Evolutionary conservation across 306 rosid species (phyloP).

Genomic region (Dalbergia cochinchinensis): DNA sequence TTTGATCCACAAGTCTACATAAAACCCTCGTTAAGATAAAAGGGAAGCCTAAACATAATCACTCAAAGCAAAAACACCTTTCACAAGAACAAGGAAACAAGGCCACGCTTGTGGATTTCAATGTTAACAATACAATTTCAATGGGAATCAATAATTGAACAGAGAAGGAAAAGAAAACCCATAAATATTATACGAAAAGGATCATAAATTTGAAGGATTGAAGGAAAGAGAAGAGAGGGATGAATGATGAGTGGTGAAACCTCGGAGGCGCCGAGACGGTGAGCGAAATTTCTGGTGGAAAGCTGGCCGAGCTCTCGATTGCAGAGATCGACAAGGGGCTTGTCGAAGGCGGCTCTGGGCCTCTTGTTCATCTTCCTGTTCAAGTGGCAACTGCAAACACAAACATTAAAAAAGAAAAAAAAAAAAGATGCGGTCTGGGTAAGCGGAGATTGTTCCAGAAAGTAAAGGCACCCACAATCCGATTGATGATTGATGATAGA

Average conservation of each 20-base stretch:
- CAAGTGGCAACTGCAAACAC: neutral
- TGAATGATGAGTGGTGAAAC: constrained; percentile 40
- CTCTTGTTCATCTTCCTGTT: constrained; percentile 69
- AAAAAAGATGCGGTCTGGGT: neutral
- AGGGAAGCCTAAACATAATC: neutral
- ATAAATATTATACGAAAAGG: neutral
- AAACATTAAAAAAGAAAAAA: neutral
- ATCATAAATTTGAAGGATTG: neutral
- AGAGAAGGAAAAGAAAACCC: neutral
- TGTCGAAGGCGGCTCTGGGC: constrained; percentile 48
- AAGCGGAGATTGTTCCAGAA: neutral
- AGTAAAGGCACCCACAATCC: neutral
- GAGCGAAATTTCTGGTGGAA: constrained; percentile 68
- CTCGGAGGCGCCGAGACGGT: constrained; percentile 79
- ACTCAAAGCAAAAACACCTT: neutral
- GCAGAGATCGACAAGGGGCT: constrained; percentile 71
- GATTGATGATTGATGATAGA: neutral
- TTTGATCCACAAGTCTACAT: constrained; percentile 18
- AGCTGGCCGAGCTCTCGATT: constrained; percentile 80
- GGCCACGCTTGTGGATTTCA: neutral
- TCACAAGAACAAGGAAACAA: neutral
- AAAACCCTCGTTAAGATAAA: neutral
- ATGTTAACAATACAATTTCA: neutral
- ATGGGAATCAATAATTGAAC: neutral
- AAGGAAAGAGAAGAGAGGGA: neutral